These are phyloP conservation scores for Cladophialophora carrionii DNA, from an alignment of 2,329 filamentous ascomycete genomes.

Conservation along the genomic window DNA sequence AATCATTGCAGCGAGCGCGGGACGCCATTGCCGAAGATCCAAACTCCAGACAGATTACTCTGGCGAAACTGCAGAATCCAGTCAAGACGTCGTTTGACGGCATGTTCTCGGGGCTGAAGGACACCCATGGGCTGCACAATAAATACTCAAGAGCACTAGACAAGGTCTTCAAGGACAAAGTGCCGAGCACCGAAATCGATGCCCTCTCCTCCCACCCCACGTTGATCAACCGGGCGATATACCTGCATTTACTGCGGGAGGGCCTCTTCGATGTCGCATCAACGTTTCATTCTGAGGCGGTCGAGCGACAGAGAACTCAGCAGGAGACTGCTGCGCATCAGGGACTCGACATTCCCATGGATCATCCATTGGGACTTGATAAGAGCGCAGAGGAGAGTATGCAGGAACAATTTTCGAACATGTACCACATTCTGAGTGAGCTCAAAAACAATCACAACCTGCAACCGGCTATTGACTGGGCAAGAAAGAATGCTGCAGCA, in stretches of 20 bases:
- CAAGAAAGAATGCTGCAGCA: constrained; percentile 67
- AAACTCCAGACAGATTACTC: constrained; percentile 69
- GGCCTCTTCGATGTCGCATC: constrained; percentile 88
- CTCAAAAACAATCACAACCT: constrained; percentile 73
- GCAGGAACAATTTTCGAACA: constrained; percentile 75
- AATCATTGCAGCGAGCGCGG: constrained; percentile 72
- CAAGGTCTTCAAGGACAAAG: constrained; percentile 71
- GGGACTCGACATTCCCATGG: constrained; percentile 40
- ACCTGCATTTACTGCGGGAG: constrained; percentile 93
- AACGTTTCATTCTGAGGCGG: constrained; percentile 75
- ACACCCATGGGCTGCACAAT: constrained; percentile 78
- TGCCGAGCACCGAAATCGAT: constrained; percentile 78
- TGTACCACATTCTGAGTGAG: constrained; percentile 86
- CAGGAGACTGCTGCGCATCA: constrained; percentile 41
- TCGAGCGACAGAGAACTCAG: constrained; percentile 38
- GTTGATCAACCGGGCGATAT: constrained; percentile 88
- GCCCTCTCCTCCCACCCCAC: constrained; percentile 73
- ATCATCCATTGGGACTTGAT: constrained; percentile 36
- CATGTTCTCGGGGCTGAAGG: constrained; percentile 79
- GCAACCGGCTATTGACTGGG: constrained; percentile 84
- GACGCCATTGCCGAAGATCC: constrained; percentile 74
- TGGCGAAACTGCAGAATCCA: constrained; percentile 84
- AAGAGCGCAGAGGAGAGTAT: constrained; percentile 52
- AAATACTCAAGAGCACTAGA: constrained; percentile 85
- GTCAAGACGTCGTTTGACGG: constrained; percentile 79